phyloP scores from a whole-genome alignment of 1,284 basidiomycete species.

The Puccinia triticina region DNA sequence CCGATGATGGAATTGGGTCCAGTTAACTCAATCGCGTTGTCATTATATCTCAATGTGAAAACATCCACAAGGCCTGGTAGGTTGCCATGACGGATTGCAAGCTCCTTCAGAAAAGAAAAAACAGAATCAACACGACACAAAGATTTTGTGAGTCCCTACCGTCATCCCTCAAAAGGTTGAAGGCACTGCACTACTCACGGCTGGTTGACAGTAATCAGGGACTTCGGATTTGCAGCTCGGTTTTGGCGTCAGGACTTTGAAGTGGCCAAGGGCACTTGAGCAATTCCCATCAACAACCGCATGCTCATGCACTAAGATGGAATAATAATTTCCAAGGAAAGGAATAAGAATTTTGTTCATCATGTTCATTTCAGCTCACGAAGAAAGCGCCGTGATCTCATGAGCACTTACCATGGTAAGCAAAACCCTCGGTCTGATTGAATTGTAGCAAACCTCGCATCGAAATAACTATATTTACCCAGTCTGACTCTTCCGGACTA shows the following conservation, averaged over 20 bases:
- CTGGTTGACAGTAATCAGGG: slow-evolving; percentile 56
- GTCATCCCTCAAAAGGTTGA: neutral
- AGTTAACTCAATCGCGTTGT: slow-evolving; percentile 55
- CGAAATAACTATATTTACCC: slow-evolving; percentile 11
- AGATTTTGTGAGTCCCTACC: no score
- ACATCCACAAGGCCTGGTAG: slow-evolving; percentile 24
- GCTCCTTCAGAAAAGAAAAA: neutral
- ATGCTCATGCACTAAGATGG: slow-evolving; percentile 54
- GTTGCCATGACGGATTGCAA: slow-evolving; percentile 17
- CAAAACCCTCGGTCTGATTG: slow-evolving; percentile 13
- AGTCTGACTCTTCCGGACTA: neutral
- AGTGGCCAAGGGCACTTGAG: slow-evolving; percentile 54
- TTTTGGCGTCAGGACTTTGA: slow-evolving; percentile 54
- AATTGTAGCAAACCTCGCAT: slow-evolving; percentile 16
- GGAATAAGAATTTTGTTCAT: neutral
- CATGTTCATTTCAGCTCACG: neutral
- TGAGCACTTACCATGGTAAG: slow-evolving; percentile 11
- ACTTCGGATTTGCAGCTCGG: slow-evolving; percentile 55
- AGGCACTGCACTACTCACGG: slow-evolving; percentile 24
- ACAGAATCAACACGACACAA: neutral
- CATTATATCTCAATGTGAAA: slow-evolving; percentile 47
- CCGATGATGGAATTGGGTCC: slow-evolving; percentile 56
- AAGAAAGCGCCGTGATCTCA: neutral
- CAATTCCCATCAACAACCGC: slow-evolving; percentile 54
- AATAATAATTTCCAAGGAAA: neutral